phyloP scores from a whole-genome alignment of 805 yeast species.

The Lachancea cidri region DNA sequence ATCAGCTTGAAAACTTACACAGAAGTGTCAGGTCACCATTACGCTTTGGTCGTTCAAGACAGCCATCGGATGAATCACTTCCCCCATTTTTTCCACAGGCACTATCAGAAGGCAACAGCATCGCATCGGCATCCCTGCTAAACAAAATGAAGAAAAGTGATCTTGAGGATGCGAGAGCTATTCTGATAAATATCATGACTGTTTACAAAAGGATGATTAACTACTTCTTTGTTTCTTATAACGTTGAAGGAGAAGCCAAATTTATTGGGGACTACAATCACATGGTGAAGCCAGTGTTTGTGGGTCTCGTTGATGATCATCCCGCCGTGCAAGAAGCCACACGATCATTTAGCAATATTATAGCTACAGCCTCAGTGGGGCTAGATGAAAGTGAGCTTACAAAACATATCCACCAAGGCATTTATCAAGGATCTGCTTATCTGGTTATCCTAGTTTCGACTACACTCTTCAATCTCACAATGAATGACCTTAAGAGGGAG shows the following conservation, averaged over 20 bases:
- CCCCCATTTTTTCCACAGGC: slow-evolving; percentile 1
- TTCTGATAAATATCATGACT: slow-evolving; percentile 28
- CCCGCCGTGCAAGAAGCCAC: slow-evolving; percentile 33
- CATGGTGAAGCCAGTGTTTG: slow-evolving; percentile 36
- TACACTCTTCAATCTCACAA: slow-evolving; percentile 28
- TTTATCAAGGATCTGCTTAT: slow-evolving; percentile 25
- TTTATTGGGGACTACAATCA: slow-evolving; percentile 24
- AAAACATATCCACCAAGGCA: slow-evolving; percentile 32
- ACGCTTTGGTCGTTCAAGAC: slow-evolving; percentile 7
- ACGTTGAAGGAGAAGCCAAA: slow-evolving; percentile 11
- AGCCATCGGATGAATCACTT: slow-evolving; percentile 8
- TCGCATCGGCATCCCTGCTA: neutral
- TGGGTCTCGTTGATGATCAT: slow-evolving; percentile 37
- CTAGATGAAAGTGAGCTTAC: slow-evolving; percentile 26
- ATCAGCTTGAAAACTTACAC: slow-evolving; percentile 5
- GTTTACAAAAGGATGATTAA: slow-evolving; percentile 27
- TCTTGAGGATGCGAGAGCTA: slow-evolving; percentile 22
- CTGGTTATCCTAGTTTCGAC: slow-evolving; percentile 36
- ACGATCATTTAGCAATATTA: slow-evolving; percentile 33
- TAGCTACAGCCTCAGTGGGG: slow-evolving; percentile 27
- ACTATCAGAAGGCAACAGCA: neutral
- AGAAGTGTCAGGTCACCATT: slow-evolving; percentile 6
- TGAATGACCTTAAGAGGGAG: slow-evolving; percentile 31
- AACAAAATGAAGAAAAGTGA: slow-evolving; percentile 10
- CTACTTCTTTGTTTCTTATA: slow-evolving; percentile 23